phyloP scores from a whole-genome alignment of 441 rosid genomes.

The Arabidopsis hybrid region DNA sequence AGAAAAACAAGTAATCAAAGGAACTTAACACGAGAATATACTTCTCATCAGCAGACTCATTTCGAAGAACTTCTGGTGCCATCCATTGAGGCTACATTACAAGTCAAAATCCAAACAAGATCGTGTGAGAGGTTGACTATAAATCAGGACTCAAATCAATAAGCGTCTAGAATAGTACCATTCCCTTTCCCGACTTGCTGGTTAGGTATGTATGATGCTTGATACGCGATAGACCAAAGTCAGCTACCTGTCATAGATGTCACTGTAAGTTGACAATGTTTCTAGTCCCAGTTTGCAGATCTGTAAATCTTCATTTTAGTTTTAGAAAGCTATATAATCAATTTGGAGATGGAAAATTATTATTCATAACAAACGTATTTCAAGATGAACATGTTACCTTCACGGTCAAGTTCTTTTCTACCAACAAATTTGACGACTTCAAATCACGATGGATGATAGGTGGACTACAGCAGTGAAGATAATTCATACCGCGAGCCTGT shows the following conservation, averaged over 20 bases:
- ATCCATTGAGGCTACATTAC: conserved; percentile 94
- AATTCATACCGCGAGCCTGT: conserved; percentile 96
- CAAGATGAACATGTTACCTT: conserved; percentile 59
- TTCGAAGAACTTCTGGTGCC: conserved; percentile 98
- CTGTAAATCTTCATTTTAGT: background rate
- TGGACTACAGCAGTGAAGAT: conserved; percentile 91
- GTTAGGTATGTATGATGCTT: conserved; percentile 84
- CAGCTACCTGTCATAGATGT: conserved; percentile 75
- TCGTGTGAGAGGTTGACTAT: background rate
- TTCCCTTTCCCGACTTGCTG: conserved; percentile 89
- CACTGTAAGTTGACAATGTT: conserved; percentile 24
- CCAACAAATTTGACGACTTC: conserved; percentile 95
- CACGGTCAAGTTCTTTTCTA: conserved; percentile 92
- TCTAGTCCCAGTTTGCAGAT: background rate
- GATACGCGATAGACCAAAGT: conserved; percentile 93
- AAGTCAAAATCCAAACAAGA: conserved; percentile 30
- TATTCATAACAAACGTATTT: conserved; percentile 12
- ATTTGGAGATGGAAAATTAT: conserved; percentile 13
- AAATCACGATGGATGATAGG: conserved; percentile 96
- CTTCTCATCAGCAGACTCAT: conserved; percentile 95
- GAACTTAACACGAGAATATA: conserved; percentile 44
- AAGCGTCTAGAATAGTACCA: conserved; percentile 54
- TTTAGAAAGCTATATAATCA: conserved; percentile 14
- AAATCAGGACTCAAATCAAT: background rate
- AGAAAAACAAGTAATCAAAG: conserved; percentile 20